Percentiles rank a stretch among this genome's conserved stretches.
These are phyloP conservation scores for Scheffersomyces illinoinensis DNA, from an alignment of 1,139 yeast species.

Conservation along the genomic window DNA sequence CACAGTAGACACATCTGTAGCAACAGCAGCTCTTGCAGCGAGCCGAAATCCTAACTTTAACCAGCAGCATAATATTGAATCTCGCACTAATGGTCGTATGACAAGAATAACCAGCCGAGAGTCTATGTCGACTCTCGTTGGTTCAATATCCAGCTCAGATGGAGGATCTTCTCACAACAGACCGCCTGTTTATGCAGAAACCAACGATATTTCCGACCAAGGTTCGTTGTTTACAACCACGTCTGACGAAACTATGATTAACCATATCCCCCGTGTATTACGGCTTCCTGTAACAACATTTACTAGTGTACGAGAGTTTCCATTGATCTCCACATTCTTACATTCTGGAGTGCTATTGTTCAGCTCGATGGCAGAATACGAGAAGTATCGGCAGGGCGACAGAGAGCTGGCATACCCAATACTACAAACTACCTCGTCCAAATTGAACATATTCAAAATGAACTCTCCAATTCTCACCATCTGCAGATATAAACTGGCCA, in stretches of 20 bases:
- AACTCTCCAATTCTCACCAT: slow-evolving; percentile 36
- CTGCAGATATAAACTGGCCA: slow-evolving; percentile 11
- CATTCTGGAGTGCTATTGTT: slow-evolving; percentile 31
- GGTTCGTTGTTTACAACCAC: slow-evolving; percentile 20
- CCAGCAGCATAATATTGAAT: not conserved
- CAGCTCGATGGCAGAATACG: slow-evolving; percentile 18
- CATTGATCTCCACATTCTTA: slow-evolving; percentile 29
- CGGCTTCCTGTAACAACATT: slow-evolving; percentile 20
- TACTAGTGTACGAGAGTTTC: slow-evolving; percentile 22
- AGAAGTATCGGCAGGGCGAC: slow-evolving; percentile 9
- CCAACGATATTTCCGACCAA: slow-evolving; percentile 10
- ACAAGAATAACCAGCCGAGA: not conserved
- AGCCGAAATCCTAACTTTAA: not conserved
- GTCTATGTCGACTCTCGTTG: not conserved
- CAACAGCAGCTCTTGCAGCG: not conserved
- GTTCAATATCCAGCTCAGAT: not conserved
- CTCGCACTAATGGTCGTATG: not conserved
- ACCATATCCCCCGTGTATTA: slow-evolving; percentile 22
- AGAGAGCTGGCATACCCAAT: slow-evolving; percentile 17
- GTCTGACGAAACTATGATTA: slow-evolving; percentile 33
- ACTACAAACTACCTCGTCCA: slow-evolving; percentile 27
- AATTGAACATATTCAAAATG: slow-evolving; percentile 31
- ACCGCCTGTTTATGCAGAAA: not conserved
- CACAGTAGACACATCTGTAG: not conserved
- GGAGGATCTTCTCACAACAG: not conserved